Base-by-base conservation (phyloP, 345 rosid genomes). In the Acer saccharum region DNA sequence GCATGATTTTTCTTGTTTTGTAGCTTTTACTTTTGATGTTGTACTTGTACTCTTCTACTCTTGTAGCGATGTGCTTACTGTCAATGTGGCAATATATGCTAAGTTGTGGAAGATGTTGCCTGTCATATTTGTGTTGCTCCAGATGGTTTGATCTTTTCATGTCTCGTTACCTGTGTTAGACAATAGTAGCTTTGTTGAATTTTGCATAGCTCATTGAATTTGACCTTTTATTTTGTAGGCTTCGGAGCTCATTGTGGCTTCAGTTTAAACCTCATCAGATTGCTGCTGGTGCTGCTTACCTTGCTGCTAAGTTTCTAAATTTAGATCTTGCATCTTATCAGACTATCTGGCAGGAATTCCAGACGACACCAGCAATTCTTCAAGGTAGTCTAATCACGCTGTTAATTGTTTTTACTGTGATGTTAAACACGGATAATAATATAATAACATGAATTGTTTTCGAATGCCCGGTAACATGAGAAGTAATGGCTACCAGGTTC, bases 201-300 rank as follows among this genome's bases (percentile, higher is more conserved):
- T 68, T 50, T 27, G 2, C 14, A 46, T 69, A 10, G 7, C 29
- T 54, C 60, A 12, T 73, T 68, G 52, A 64, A 46, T 27, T 41
- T 13, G 39, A 18, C 9, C 69, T 70, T 83, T 57, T 78, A 50
- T 83, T 80, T 82, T 90, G 81, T 61, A 92, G 97, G 90, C 94
- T 92, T 41, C 87, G 94, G 77, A 90, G 90, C 83, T 90, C 97
- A n/a, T 76, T 90, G 65, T 92, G 97, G 97, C 93, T 92, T 77
- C 97, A 89, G 80, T 92, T 90, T 83, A 88, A 89, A 75, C 94
- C 97, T 58, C 89, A 87, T 74, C 93, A 92, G 29, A 92, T 92
- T 82, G 97, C 97, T 62, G 97, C 92, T 11, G 97, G 94, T 83
- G 97, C 93, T 78, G 93, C 91, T 12, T 89, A 80, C 81, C 92